These are phyloP conservation scores for Lyophyllum shimeji DNA, from an alignment of 768 basidiomycete genomes.

Conservation along the genomic window DNA sequence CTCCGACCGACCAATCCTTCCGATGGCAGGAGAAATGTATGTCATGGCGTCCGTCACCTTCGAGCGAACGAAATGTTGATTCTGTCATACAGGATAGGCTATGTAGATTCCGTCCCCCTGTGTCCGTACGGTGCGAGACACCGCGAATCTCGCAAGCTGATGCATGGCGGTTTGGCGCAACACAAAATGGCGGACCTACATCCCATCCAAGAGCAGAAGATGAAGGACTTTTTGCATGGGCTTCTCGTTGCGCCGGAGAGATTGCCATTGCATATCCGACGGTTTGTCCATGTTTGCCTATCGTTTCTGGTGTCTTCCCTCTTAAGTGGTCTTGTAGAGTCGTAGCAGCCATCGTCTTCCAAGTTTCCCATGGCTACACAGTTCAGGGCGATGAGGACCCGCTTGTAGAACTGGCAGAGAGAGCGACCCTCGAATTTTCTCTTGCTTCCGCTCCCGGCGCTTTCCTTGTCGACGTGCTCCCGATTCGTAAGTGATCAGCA, in stretches of 20 bases:
- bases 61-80: background rate
- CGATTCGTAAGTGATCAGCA: slow-evolving; percentile 32
- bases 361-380: slow-evolving; percentile 43
- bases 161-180: slow-evolving; percentile 1
- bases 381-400: slow-evolving; percentile 38
- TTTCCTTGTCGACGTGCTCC: slow-evolving; percentile 51
- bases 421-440: slow-evolving; percentile 37
- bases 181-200: slow-evolving; percentile 4
- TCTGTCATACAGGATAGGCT: slow-evolving; percentile 2
- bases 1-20: slow-evolving; percentile 26
- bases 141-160: slow-evolving; percentile 9
- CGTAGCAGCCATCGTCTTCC: slow-evolving; percentile 36
- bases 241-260: slow-evolving; percentile 2
- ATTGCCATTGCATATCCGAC: background rate
- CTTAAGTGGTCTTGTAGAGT: background rate
- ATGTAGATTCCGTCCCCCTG: slow-evolving; percentile 5
- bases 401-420: slow-evolving; percentile 37
- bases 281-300: slow-evolving; percentile 16
- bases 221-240: slow-evolving; percentile 3
- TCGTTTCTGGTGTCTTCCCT: background rate
- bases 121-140: slow-evolving; percentile 2
- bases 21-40: slow-evolving; percentile 14
- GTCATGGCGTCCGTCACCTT: background rate
- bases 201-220: slow-evolving; percentile 8
- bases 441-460: slow-evolving; percentile 40